These are phyloP conservation scores for Entomortierella parvispora DNA, from an alignment of 192 early-diverging fungal genomes.

Conservation along the genomic window DNA sequence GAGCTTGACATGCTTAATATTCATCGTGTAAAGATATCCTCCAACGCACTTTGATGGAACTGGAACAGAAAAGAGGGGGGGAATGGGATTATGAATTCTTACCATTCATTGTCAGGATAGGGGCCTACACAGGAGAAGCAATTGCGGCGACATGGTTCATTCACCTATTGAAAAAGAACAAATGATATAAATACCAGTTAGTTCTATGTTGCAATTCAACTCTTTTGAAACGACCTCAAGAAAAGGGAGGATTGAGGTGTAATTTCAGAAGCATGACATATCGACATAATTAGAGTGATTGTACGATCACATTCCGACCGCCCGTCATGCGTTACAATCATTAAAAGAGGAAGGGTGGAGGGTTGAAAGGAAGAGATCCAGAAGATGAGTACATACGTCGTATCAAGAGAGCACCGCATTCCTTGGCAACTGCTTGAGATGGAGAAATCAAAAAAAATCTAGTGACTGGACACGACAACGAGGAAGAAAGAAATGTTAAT, in stretches of 20 bases:
- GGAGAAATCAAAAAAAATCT: too few species aligned
- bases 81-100: not conserved
- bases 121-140: too few species aligned
- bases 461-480: too few species aligned
- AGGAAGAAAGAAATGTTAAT: too few species aligned
- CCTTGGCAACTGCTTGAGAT: too few species aligned
- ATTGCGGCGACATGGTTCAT: too few species aligned
- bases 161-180: too few species aligned
- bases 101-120: too few species aligned
- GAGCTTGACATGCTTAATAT: slow-evolving; percentile 55
- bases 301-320: slow-evolving; percentile 58
- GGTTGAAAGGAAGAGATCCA: not conserved
- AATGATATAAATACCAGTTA: slow-evolving; percentile 1
- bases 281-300: slow-evolving; percentile 53
- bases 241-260: not conserved
- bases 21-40: slow-evolving; percentile 41
- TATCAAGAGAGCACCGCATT: not conserved
- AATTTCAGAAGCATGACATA: slow-evolving; percentile 57
- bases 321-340: slow-evolving; percentile 58
- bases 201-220: not conserved
- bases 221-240: not conserved
- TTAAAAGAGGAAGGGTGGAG: slow-evolving; percentile 17
- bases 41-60: not conserved
- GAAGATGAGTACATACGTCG: slow-evolving; percentile 4
- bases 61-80: not conserved